Base-by-base conservation (phyloP, 768 basidiomycete genomes). In the Trichaptum fuscoviolaceum region DNA sequence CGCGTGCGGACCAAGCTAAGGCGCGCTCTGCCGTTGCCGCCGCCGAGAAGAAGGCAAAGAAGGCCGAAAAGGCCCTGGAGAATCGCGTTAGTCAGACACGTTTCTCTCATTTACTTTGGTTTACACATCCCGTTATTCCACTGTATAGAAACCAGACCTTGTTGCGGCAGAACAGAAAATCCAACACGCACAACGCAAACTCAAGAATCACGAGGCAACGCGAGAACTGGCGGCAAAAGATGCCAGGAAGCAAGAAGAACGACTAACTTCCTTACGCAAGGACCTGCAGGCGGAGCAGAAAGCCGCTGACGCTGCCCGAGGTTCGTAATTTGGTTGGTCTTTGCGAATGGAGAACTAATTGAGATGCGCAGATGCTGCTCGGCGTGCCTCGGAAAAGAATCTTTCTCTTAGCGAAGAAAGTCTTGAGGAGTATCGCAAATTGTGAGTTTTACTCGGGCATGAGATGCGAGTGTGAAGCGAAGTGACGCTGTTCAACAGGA, bases 21-120 rank as follows among this genome's bases (percentile, higher is more conserved):
- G 87, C 89, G 7, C 84, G 92, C 20, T 84, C 88, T 9, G 78
- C 81, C 6, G 89, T 95, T 0, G 85, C 89, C 79, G 91, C 91
- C 77, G 88, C 90, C 70, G 95, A 99, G 77, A 90, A 89, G 77
- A 85, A 78, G 59, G 88, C 96, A 66, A 97, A 97, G 80, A 92
- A 90, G 75, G 90, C 90, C 0, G 96, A 98, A 77, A 98, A 96
- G 76, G 81, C 87, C 0, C 76, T 96, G 9, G 96, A 98, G 67
- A 86, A 83, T 18, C 93, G 92, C 81, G 95, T 90, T 42, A 52
- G 82, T 71, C 24, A 12, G 20, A 12, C 12, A 20, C 12, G 42
- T 34, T 66, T 58, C 35, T 57, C 23, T 63, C 34, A 17, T 34
- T 26, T 57, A 8, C 15, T 62, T n/a, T 42, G 35, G 15, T 52